phyloP scores from a whole-genome alignment of 768 basidiomycete species.

The Tylopilus rubrobrunneus region DNA sequence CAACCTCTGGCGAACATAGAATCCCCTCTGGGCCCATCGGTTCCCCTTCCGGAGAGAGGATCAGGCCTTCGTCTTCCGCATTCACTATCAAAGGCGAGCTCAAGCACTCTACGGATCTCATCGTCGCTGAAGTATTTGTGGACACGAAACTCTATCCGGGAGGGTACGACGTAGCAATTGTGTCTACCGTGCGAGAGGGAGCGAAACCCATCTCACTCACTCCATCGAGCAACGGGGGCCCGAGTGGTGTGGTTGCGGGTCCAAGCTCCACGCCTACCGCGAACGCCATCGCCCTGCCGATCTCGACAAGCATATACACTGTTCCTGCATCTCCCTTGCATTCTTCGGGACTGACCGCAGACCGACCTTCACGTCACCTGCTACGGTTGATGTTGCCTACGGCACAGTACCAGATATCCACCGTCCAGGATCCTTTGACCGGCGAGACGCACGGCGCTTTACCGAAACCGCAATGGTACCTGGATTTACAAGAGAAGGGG shows the following conservation, averaged over 20 bases:
- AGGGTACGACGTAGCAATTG: constrained; percentile 59
- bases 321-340: constrained; percentile 81
- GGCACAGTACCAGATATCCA: constrained; percentile 71
- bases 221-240: constrained; percentile 6
- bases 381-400: constrained; percentile 79
- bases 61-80: constrained; percentile 42
- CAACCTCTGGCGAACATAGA: constrained; percentile 14
- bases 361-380: constrained; percentile 62
- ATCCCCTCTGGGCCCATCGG: constrained; percentile 26
- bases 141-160: constrained; percentile 78
- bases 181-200: constrained; percentile 40
- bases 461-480: constrained; percentile 69
- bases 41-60: constrained; percentile 33
- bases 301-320: constrained; percentile 61
- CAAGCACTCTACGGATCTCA: constrained; percentile 58
- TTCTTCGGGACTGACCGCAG: constrained; percentile 59
- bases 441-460: constrained; percentile 59
- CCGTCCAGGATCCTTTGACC: constrained; percentile 78
- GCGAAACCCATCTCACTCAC: constrained; percentile 36
- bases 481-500: constrained; percentile 57
- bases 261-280: not conserved
- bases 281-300: constrained; percentile 39
- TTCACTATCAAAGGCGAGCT: constrained; percentile 64
- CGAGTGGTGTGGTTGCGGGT: not conserved
- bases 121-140: constrained; percentile 75